Percentiles rank a stretch among this genome's conserved stretches.
Conservation (phyloP, 805 yeast species). For the Yamadazyma akitaensis region DNA sequence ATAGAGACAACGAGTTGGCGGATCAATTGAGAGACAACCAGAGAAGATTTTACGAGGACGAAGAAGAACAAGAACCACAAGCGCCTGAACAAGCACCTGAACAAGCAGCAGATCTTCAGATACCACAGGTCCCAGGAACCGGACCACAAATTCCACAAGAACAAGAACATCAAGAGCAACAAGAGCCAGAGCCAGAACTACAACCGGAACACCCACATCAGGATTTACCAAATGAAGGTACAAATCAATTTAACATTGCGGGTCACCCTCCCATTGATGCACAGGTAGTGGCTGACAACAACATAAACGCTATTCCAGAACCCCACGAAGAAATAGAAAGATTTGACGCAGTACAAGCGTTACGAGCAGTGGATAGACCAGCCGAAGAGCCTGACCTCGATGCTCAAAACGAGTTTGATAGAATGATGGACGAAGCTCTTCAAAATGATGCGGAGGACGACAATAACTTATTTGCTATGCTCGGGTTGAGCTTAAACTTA, state of each 20-base stretch:
- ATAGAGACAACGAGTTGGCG: constrained; percentile 13
- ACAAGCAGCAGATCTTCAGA: no score
- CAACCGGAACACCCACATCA: not conserved
- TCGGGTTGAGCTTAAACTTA: constrained; percentile 34
- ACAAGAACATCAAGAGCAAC: not conserved
- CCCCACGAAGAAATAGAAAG: not conserved
- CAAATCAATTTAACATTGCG: not conserved
- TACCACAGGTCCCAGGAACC: no score
- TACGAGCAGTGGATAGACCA: not conserved
- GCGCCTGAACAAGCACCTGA: not conserved
- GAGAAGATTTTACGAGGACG: constrained; percentile 8
- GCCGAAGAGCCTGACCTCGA: constrained; percentile 1
- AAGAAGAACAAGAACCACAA: constrained; percentile 5
- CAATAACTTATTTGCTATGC: constrained; percentile 25
- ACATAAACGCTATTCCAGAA: not conserved
- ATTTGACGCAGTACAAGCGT: not conserved
- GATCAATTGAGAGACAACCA: constrained; percentile 16
- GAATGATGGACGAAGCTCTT: constrained; percentile 1
- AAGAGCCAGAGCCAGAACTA: not conserved
- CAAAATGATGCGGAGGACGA: constrained; percentile 7
- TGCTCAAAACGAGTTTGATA: constrained; percentile 3
- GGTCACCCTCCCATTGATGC: not conserved
- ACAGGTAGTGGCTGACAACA: constrained; percentile 10
- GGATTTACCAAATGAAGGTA: not conserved
- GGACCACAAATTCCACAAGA: no score